Percentiles rank a stretch among this genome's conserved stretches.
These are phyloP conservation scores for Solanum lignicaule DNA, from an alignment of 257 asterid genomes.

Conservation along the genomic window DNA sequence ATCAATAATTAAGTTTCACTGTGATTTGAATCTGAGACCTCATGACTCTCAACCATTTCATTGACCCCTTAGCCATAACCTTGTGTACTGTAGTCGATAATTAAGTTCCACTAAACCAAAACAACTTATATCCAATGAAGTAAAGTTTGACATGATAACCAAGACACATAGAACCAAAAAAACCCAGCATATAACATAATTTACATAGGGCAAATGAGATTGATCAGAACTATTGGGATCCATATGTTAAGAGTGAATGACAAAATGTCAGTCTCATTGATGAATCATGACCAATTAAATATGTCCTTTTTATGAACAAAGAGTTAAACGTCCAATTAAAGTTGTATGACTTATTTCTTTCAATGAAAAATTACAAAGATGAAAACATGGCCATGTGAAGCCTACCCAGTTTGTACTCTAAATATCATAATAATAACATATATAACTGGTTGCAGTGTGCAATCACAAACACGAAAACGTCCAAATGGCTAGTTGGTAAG, in stretches of 20 bases:
- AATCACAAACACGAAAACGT: constrained; percentile 3
- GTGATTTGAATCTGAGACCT: background rate
- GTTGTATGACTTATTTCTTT: background rate
- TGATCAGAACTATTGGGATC: constrained; percentile 13
- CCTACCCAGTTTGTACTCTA: constrained; percentile 5
- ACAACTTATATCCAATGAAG: background rate
- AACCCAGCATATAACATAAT: background rate
- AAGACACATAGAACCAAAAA: background rate
- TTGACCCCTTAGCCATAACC: background rate
- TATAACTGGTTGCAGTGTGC: background rate
- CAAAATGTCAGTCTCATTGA: constrained; percentile 12
- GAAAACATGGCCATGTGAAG: constrained; percentile 13
- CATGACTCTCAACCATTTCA: background rate
- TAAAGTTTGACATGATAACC: background rate
- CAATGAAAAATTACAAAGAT: background rate
- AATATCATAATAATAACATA: background rate
- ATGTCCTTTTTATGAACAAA: background rate
- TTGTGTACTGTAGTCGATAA: too few species aligned
- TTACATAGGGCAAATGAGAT: background rate
- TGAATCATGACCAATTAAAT: background rate
- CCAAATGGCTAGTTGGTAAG: constrained; percentile 51
- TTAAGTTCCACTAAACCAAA: background rate
- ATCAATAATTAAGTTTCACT: too few species aligned
- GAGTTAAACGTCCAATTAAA: background rate
- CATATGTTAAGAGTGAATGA: constrained; percentile 1